Evolutionary conservation across 257 asterid species (phyloP).

Genomic region (Schizonepeta tenuifolia): DNA sequence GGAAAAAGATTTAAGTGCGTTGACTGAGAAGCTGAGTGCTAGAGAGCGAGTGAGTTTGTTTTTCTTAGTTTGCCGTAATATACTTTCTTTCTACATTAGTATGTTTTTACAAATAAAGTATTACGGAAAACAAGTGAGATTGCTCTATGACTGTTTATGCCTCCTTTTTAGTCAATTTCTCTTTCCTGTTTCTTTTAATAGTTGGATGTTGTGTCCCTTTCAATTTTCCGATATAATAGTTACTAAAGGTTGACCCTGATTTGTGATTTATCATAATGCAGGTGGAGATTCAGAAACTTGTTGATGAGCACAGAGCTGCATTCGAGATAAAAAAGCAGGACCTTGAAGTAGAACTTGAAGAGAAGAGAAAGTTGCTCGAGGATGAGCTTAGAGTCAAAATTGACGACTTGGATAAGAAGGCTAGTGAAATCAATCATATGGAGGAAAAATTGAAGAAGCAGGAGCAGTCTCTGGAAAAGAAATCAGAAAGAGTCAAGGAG

Average conservation of each 20-base stretch:
- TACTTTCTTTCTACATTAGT: neutral
- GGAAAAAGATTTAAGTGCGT: constrained; percentile 56
- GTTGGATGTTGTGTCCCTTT: too few relatives aligned
- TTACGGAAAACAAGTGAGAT: neutral
- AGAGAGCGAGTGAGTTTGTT: constrained; percentile 75
- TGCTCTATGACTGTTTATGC: neutral
- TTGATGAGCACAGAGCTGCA: constrained; percentile 60
- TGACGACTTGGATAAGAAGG: constrained; percentile 55
- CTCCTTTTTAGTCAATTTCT: neutral
- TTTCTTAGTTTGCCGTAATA: constrained; percentile 22
- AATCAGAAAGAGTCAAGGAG: constrained; percentile 70
- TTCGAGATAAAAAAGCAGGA: constrained; percentile 55
- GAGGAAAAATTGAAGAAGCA: constrained; percentile 69
- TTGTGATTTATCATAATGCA: constrained; percentile 31
- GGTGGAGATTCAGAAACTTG: constrained; percentile 80
- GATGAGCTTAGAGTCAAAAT: constrained; percentile 58
- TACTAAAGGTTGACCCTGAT: constrained; percentile 7
- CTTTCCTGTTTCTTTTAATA: neutral
- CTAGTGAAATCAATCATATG: constrained; percentile 57
- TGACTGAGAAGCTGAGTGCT: constrained; percentile 66
- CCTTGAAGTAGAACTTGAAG: constrained; percentile 63
- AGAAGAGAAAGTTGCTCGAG: constrained; percentile 53
- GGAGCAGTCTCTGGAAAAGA: constrained; percentile 64
- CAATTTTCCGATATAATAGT: neutral
- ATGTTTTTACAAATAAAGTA: constrained; percentile 9